Evolutionary conservation across 2,329 filamentous ascomycete species (phyloP).

Genomic region (Purpureocillium takamizusanense): DNA sequence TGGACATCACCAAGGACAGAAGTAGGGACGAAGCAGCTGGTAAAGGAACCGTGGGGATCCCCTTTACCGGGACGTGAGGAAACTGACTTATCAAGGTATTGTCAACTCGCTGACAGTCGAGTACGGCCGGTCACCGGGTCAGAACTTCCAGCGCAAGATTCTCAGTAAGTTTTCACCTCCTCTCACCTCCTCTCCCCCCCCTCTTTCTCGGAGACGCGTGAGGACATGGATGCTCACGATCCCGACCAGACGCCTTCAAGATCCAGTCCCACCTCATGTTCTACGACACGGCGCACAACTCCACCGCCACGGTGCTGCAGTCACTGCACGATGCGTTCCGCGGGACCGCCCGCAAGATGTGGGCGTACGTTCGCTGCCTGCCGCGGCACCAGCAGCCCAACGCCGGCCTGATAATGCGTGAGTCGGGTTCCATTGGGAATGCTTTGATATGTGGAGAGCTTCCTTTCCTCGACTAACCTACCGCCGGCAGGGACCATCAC

Average conservation of each 20-base stretch:
- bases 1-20: conserved; percentile 66
- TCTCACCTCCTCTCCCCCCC: no score
- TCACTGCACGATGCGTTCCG: conserved; percentile 69
- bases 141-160: conserved; percentile 71
- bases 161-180: conserved; percentile 41
- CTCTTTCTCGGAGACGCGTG: no score
- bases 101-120: conserved; percentile 74
- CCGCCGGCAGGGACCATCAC: conserved; percentile 47
- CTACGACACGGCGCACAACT: conserved; percentile 73
- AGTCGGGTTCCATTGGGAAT: conserved; percentile 15
- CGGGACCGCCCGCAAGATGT: conserved; percentile 71
- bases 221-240: not conserved
- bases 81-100: conserved; percentile 24
- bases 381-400: conserved; percentile 45
- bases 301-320: conserved; percentile 53
- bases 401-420: conserved; percentile 53
- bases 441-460: conserved; percentile 1
- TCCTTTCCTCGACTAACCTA: no score
- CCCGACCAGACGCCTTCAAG: conserved; percentile 55
- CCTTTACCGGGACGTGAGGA: conserved; percentile 1
- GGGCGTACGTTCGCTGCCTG: conserved; percentile 53
- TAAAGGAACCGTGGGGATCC: no score
- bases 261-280: conserved; percentile 80
- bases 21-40: conserved; percentile 39
- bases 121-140: conserved; percentile 60